Conservation (phyloP, 1,284 basidiomycete genomes). For the Rhodotorula sp. region DNA sequence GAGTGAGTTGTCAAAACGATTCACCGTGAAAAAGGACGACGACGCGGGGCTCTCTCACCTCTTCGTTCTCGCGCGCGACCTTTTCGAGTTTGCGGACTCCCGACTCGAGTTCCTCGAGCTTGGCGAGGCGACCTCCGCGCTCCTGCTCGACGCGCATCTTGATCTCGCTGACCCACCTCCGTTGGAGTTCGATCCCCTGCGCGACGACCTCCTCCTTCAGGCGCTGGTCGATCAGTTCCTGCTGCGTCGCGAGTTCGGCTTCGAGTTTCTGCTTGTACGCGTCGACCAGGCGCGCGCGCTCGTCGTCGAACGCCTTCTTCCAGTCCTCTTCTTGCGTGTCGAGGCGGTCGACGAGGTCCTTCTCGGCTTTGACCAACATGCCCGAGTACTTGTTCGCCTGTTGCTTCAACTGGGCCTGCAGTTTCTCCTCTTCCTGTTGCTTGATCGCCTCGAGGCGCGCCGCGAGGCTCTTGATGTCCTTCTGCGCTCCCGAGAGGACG, state of each 20-base stretch:
- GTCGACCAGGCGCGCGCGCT: constrained; percentile 70
- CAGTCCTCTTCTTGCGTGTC: constrained; percentile 84
- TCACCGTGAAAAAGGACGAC: constrained; percentile 70
- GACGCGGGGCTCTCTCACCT: constrained; percentile 69
- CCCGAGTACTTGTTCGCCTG: constrained; percentile 80
- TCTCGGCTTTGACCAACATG: constrained; percentile 78
- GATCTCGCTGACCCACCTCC: constrained; percentile 93
- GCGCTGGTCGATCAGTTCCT: constrained; percentile 88
- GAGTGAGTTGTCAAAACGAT: constrained; percentile 48
- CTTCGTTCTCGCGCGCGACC: constrained; percentile 78
- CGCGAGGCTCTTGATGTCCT: constrained; percentile 78
- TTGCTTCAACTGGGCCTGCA: constrained; percentile 77
- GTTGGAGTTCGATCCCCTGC: constrained; percentile 95
- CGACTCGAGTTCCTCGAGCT: constrained; percentile 87
- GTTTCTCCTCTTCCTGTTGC: constrained; percentile 62
- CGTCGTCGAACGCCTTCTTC: constrained; percentile 76
- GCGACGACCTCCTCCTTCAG: constrained; percentile 92
- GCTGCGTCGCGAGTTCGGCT: constrained; percentile 81
- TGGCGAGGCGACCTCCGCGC: constrained; percentile 90
- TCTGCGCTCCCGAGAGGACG: constrained; percentile 62
- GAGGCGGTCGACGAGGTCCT: constrained; percentile 78
- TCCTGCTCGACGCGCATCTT: constrained; percentile 95
- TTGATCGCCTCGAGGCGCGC: constrained; percentile 76
- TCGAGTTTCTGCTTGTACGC: constrained; percentile 85
- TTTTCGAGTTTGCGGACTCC: constrained; percentile 88